These are phyloP conservation scores for Eragrostis curvula DNA, from an alignment of 176 grass and related monocot genomes.

Conservation along the genomic window DNA sequence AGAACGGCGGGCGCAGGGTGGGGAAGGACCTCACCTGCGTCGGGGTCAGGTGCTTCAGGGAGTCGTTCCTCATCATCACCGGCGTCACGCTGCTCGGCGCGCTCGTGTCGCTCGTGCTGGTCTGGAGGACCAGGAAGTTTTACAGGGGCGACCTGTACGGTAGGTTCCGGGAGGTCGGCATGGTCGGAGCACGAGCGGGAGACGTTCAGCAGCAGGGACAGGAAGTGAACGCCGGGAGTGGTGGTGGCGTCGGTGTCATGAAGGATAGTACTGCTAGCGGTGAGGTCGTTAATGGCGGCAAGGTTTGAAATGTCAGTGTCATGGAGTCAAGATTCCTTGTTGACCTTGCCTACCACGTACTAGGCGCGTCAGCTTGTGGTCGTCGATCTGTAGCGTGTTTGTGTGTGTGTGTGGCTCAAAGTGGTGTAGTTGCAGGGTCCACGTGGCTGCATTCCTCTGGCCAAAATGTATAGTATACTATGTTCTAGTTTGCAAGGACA, in stretches of 20 bases:
- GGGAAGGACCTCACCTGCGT: neutral
- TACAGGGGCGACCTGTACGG: constrained; percentile 37
- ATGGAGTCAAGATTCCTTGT: too few species aligned
- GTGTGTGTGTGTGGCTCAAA: too few species aligned
- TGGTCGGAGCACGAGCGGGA: neutral
- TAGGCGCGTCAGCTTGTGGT: neutral
- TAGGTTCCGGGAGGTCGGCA: neutral
- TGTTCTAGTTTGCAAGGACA: too few species aligned
- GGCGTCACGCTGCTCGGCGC: constrained; percentile 7
- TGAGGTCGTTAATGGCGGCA: neutral
- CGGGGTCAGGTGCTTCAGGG: constrained; percentile 20
- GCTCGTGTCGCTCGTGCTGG: constrained; percentile 30
- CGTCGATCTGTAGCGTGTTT: too few species aligned
- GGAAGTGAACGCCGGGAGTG: neutral
- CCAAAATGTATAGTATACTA: too few species aligned
- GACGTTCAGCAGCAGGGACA: neutral
- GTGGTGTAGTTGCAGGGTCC: too few species aligned
- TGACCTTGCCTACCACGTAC: neutral
- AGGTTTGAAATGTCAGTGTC: neutral
- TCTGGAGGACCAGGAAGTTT: constrained; percentile 34
- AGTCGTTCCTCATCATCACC: constrained; percentile 30
- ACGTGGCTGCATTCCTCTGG: too few species aligned
- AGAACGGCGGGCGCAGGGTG: neutral
- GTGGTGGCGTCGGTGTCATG: neutral
- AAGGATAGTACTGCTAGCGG: neutral